These are phyloP conservation scores for Camellia sinensis DNA, from an alignment of 148 eudicot genomes.

Conservation along the genomic window DNA sequence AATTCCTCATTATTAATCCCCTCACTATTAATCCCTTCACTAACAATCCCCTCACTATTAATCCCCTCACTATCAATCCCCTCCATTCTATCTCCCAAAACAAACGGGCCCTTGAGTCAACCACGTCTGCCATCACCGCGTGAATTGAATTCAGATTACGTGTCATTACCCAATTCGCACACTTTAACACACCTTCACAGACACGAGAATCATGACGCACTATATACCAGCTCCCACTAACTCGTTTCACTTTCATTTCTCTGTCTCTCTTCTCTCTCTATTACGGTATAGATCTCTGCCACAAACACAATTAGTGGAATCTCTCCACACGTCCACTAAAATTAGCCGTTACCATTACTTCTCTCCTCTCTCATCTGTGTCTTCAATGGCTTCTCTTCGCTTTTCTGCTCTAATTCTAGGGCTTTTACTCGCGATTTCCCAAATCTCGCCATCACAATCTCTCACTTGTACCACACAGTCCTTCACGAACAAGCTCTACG, in stretches of 20 bases:
- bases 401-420: constrained; percentile 8
- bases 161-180: background rate
- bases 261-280: background rate
- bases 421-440: background rate
- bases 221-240: background rate
- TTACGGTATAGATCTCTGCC: background rate
- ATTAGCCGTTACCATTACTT: background rate
- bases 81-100: too few relatives aligned
- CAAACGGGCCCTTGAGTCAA: too few relatives aligned
- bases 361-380: background rate
- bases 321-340: background rate
- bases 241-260: background rate
- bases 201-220: constrained; percentile 32
- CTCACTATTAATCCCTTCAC: too few relatives aligned
- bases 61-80: too few relatives aligned
- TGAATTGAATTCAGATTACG: too few relatives aligned
- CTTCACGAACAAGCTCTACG: constrained; percentile 37
- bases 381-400: constrained; percentile 24
- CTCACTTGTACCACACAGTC: constrained; percentile 53
- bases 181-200: background rate
- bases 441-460: constrained; percentile 30
- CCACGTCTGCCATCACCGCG: background rate
- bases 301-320: background rate
- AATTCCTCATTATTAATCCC: too few relatives aligned
- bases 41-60: too few relatives aligned